These are phyloP conservation scores for Citrus reticulata DNA, from an alignment of 345 rosid species.

Conservation along the genomic window DNA sequence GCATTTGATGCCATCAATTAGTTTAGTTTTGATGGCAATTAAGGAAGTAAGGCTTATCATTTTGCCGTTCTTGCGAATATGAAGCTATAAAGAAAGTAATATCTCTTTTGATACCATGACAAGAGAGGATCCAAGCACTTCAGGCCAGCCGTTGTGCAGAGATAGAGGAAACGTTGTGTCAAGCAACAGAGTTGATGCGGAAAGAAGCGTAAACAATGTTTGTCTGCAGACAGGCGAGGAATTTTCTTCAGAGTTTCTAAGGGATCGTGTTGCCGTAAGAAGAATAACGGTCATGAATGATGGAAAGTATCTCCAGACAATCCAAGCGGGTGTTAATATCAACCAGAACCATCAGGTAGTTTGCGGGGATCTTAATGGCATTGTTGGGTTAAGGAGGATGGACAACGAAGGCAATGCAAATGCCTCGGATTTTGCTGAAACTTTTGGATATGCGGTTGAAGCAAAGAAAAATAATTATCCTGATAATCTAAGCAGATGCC, in stretches of 20 bases:
- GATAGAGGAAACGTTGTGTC: constrained; percentile 19
- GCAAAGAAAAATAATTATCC: constrained; percentile 23
- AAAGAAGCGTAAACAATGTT: constrained; percentile 29
- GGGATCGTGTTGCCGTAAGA: constrained; percentile 42
- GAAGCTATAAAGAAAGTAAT: neutral
- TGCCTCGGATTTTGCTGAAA: constrained; percentile 32
- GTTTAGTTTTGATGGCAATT: neutral
- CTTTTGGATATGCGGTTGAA: constrained; percentile 20
- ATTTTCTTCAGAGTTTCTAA: constrained; percentile 59
- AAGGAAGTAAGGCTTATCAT: neutral
- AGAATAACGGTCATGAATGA: constrained; percentile 23
- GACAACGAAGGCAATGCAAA: constrained; percentile 31
- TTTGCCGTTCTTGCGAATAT: neutral
- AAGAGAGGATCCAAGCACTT: constrained; percentile 40
- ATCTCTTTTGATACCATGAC: constrained; percentile 36
- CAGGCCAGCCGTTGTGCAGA: constrained; percentile 29
- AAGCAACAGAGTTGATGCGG: constrained; percentile 7
- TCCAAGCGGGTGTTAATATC: constrained; percentile 17
- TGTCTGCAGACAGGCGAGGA: constrained; percentile 83
- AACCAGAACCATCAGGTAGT: constrained; percentile 26
- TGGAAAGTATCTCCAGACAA: constrained; percentile 16
- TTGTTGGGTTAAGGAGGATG: constrained; percentile 35
- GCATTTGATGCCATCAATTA: neutral
- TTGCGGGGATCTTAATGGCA: constrained; percentile 38
- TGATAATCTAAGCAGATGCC: constrained; percentile 20